Percentiles rank a stretch among this genome's conserved stretches.
Conservation (phyloP, 1,139 yeast species). For the Williopsis jadinii region DNA sequence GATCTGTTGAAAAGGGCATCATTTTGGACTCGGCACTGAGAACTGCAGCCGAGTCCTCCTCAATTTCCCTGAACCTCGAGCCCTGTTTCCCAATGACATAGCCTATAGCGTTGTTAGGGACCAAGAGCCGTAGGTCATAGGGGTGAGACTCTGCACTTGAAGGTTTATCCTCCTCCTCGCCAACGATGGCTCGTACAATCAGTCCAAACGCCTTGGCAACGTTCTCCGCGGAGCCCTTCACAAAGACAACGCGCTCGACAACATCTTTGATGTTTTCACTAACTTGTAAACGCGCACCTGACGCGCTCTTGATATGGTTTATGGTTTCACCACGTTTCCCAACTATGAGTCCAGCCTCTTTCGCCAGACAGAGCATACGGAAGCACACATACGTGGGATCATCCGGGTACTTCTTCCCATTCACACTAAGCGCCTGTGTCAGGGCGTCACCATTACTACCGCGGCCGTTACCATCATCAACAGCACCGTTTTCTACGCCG, state of each 20-base stretch:
- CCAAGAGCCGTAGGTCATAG: slow-evolving; percentile 52
- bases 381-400: slow-evolving; percentile 46
- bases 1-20: slow-evolving; percentile 74
- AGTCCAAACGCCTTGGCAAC: slow-evolving; percentile 83
- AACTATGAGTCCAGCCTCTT: slow-evolving; percentile 68
- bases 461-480: no score
- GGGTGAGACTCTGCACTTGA: slow-evolving; percentile 49
- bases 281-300: slow-evolving; percentile 66
- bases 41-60: slow-evolving; percentile 75
- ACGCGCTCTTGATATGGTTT: slow-evolving; percentile 54
- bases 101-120: slow-evolving; percentile 82
- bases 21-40: slow-evolving; percentile 72
- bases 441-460: no score
- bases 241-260: slow-evolving; percentile 70
- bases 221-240: slow-evolving; percentile 70
- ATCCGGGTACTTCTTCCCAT: neutral
- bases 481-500: no score
- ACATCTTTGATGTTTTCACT: slow-evolving; percentile 70
- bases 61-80: slow-evolving; percentile 69
- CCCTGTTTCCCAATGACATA: slow-evolving; percentile 80
- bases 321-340: slow-evolving; percentile 77
- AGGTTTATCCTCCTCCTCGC: slow-evolving; percentile 62
- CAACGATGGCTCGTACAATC: slow-evolving; percentile 57
- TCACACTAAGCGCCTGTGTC: no score
- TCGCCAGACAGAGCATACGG: slow-evolving; percentile 71